Percentiles rank a stretch among this genome's conserved stretches.
phyloP scores from a whole-genome alignment of 1,284 basidiomycete species.

The Trametes hirsuta region DNA sequence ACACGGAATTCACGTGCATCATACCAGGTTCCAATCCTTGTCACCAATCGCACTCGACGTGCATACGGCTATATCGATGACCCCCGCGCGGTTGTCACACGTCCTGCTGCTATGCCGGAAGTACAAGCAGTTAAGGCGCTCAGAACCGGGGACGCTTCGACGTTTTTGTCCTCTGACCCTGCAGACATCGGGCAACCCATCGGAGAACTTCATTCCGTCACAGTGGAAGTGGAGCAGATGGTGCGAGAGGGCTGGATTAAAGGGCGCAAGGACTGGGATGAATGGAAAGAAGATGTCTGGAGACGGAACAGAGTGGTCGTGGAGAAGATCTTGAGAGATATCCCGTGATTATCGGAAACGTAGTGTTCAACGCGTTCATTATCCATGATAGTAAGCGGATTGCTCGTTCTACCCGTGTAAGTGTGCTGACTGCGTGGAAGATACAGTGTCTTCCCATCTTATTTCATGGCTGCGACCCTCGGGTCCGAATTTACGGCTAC shows the following conservation, averaged over 20 bases:
- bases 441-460: too few species aligned
- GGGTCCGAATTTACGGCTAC: too few species aligned
- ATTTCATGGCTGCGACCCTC: too few species aligned
- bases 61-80: slow-evolving; percentile 43
- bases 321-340: slow-evolving; percentile 24
- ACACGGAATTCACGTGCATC: neutral
- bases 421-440: too few species aligned
- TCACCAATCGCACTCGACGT: slow-evolving; percentile 38
- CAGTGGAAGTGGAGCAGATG: slow-evolving; percentile 22
- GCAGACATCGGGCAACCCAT: slow-evolving; percentile 19
- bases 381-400: neutral
- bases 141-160: slow-evolving; percentile 30
- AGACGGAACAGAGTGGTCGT: slow-evolving; percentile 23
- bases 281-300: slow-evolving; percentile 28
- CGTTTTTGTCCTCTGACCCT: slow-evolving; percentile 26
- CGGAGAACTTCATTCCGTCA: slow-evolving; percentile 15
- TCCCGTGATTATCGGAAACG: slow-evolving; percentile 5
- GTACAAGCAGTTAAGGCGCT: slow-evolving; percentile 40
- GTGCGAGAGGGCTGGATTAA: slow-evolving; percentile 24
- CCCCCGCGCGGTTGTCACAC: slow-evolving; percentile 38
- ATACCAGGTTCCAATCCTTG: slow-evolving; percentile 39
- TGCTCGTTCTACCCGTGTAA: neutral
- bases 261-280: slow-evolving; percentile 15
- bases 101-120: slow-evolving; percentile 42
- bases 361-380: neutral